Base-by-base conservation (phyloP, 106 monocot species). In the Vanilla planifolia region DNA sequence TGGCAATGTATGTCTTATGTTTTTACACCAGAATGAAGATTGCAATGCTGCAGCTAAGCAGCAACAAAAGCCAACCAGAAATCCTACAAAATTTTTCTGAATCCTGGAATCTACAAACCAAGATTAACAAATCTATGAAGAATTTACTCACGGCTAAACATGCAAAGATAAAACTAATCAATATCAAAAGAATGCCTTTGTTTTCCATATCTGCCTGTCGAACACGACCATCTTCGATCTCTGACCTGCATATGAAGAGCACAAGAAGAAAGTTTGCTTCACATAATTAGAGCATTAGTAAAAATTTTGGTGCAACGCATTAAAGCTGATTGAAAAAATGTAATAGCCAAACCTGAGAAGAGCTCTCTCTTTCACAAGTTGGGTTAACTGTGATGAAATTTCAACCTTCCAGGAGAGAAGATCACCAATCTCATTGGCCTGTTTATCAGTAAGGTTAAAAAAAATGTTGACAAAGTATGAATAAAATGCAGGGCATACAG, bases 111-210 rank as follows among this genome's bases (percentile, higher is more conserved):
- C 7, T 10, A 37, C 10, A 37, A 37, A 6, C 37, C 37, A 37
- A 37, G 37, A 5, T 37, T 37, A 10, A 37, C 37, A 71, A 21
- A 51, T 59, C 69, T 9, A 61, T 33, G 47, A 82, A 22, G 56
- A 90, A 64, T 33, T 65, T 81, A 0, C 75, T 21, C 44, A 60
- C 62, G 1, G 89, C 85, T 66, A 90, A 37, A 67, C 69, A 76
- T 37, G 69, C 80, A 44, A 85, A 85, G 23, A 72, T 34, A 70
- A 89, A 89, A 81, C 85, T 52, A 11, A 89, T 53, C 55, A 89
- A 73, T 62, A 85, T 61, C 39, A 79, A 80, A 2, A 67, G 81
- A 21, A 85, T 63, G 41, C 35, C 55, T 42, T 47, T 78, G 55
- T 78, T 85, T 48, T 89, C 89, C 75, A 81, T 58, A 37, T 79